Evolutionary conservation across 2,329 filamentous ascomycete species (phyloP), one percentile per base, ranked within the genome.

Genomic region (Colletotrichum chrysophilum): DNA sequence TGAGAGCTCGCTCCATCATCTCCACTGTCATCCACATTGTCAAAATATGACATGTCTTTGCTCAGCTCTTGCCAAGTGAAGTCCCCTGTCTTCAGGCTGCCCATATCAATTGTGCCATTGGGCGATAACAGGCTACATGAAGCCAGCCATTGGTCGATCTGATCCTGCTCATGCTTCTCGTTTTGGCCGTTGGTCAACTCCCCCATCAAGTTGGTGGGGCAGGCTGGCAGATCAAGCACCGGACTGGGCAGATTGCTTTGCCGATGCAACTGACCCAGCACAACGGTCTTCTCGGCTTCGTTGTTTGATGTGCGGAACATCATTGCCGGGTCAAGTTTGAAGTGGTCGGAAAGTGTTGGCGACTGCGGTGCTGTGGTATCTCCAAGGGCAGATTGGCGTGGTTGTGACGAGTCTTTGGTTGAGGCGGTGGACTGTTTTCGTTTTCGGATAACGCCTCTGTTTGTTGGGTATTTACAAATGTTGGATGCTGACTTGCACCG

Each of bases 101-200:
- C 28, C 12, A 56, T 14, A 7, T 73, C 36, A 4, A 62, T 34
- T 13, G 64, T 55, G 4, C 34, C 18, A 1, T 62, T 73, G 7
- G 55, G 65, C 3, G 70, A 56, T 12, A 73, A 18, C 0, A 62
- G 28, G 12, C 38, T 69, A 21, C 56, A 73, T 3, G 65, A 69
- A 34, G 55, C 55, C n/a, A 69, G 56, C 70, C 55, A 73, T 14
- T 73, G 70, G 9, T 73, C 70, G 10, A 73, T 69, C n/a, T 69
- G 70, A 38, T 73, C 56, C 36, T 67, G 36, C 7, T 72, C 70
- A 16, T 68, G 64, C 26, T 61, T 61, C 5, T 66, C 36, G 12
- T 13, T 26, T 3, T 62, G 64, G 12, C 18, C 18, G 9, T 12
- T 38, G 7, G 21, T 2, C 36, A 30, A 7, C 12, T 62, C 56